Evolutionary conservation across 1,139 yeast genomes (phyloP), one percentile per base, ranked within the genome.

Genomic region (Yamadazyma songkhlaensis): DNA sequence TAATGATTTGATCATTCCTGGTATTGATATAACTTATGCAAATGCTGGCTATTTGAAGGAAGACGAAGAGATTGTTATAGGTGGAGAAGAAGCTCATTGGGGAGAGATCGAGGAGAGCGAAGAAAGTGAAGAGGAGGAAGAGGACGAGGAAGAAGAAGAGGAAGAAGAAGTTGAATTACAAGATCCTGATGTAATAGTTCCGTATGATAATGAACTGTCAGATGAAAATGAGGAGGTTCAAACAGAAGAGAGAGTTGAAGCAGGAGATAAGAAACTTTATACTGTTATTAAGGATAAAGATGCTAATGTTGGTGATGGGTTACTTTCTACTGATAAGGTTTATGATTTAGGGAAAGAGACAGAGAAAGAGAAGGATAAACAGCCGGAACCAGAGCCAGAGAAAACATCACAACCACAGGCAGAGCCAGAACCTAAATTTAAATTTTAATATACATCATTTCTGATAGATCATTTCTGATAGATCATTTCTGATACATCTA

Each of bases 1-100:
- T 57, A 80, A 81, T 3, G 72, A 78, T 25, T 63, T 87, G 54
- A 60, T 70, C 24, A 75, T 87, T 6, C 88, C 77, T 1, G 77
- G 77, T 0, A 74, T 49, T 69, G 85, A 45, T 60, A 49, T 50
- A 2, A 60, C 59, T 27, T 71, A 71, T 45, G 49, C 56, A 7
- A 71, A 71, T 41, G 52, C 53, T 12, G 76, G 76, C 0, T 71
- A 71, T 42, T 35, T 47, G 32, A 29, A 32, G 9, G 30, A 41
- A 12, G 48, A 48, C 33, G 48, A 60, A 42, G 42, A 43, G 25
- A 26, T 38, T 2, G 42, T 45, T 45, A 29, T 31, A 4, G 38
- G 54, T 43, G 15, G 15, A 3, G 17, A 27, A 13, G 29, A 27
- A 44, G 37, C 57, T 9, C 62, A 54, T 36, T 77, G 74, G 73